Evolutionary conservation across 805 yeast genomes (phyloP).

Genomic region (Yamadazyma scolyti): DNA sequence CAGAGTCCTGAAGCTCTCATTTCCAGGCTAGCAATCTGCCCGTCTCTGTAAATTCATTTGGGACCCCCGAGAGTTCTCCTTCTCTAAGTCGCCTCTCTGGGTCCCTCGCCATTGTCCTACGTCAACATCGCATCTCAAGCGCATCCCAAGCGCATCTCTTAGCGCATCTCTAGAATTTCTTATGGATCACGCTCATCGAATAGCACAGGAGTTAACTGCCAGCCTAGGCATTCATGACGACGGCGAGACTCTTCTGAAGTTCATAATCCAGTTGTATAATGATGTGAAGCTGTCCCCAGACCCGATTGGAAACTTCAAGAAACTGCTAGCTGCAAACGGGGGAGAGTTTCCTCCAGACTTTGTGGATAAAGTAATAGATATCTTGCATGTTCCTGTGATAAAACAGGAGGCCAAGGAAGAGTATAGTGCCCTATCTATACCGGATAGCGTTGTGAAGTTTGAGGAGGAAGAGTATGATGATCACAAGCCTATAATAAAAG

Average conservation of each 20-base stretch:
- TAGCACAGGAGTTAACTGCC: conserved; percentile 2
- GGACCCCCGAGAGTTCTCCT: too few species aligned
- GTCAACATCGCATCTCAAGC: too few species aligned
- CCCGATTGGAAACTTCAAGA: conserved; percentile 3
- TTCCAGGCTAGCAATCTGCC: too few species aligned
- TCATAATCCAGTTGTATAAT: conserved; percentile 8
- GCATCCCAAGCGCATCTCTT: too few species aligned
- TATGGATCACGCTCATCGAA: conserved; percentile 6
- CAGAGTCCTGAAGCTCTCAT: too few species aligned
- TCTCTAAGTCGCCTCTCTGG: too few species aligned
- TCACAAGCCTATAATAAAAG: neutral
- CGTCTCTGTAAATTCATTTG: too few species aligned
- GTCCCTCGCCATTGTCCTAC: too few species aligned
- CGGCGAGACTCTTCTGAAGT: conserved; percentile 7
- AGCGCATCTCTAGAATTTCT: neutral
- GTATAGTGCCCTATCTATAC: conserved; percentile 11
- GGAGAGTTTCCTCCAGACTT: conserved; percentile 38
- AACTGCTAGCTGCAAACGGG: conserved; percentile 29
- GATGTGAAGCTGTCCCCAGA: conserved; percentile 1
- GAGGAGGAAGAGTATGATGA: conserved; percentile 6
- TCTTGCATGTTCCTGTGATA: conserved; percentile 4
- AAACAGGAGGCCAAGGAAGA: conserved; percentile 6
- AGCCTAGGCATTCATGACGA: conserved; percentile 10
- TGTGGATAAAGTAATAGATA: conserved; percentile 17
- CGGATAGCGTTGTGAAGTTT: conserved; percentile 12